Percentiles rank a stretch among this genome's conserved stretches.
Evolutionary conservation across 257 asterid genomes (phyloP).

Genomic region (Gentiana straminea): DNA sequence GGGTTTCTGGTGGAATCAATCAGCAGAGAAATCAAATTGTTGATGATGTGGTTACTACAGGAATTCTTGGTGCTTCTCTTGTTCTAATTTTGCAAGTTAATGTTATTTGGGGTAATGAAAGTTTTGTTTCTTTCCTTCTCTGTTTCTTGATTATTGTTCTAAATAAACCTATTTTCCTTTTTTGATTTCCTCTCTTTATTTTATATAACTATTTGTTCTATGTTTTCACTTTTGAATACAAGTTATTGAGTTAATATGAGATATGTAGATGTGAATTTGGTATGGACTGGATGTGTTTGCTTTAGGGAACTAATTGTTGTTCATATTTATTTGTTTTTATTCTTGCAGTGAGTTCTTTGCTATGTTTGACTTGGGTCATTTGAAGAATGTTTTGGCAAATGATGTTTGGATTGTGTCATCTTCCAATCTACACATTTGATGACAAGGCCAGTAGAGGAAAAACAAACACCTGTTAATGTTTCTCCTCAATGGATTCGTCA

Average conservation of each 20-base stretch:
- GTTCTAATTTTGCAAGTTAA: constrained; percentile 89
- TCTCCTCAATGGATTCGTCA: too few relatives aligned
- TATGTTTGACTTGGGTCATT: constrained; percentile 21
- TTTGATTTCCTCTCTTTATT: neutral
- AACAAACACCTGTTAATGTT: too few relatives aligned
- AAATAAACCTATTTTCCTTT: constrained; percentile 1
- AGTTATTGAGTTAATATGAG: too few relatives aligned
- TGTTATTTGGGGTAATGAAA: constrained; percentile 97
- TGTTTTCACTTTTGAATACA: too few relatives aligned
- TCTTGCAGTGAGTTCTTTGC: constrained; percentile 72
- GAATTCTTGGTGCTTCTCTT: constrained; percentile 88
- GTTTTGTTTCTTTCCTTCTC: constrained; percentile 31
- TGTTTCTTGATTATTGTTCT: constrained; percentile 37
- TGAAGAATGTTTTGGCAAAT: constrained; percentile 60
- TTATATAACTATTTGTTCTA: too few relatives aligned
- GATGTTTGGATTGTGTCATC: constrained; percentile 23
- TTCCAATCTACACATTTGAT: constrained; percentile 81
- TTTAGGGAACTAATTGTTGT: neutral
- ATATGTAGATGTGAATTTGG: neutral
- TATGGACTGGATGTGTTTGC: neutral
- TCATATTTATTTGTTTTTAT: constrained; percentile 5
- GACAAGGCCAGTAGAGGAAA: too few relatives aligned
- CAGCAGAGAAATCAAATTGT: constrained; percentile 99
- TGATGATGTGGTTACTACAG: constrained; percentile 91
- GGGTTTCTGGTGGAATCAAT: constrained; percentile 91